These are phyloP conservation scores for Boletus pseudo-olivaceus DNA, from an alignment of 768 basidiomycete genomes.

Conservation along the genomic window DNA sequence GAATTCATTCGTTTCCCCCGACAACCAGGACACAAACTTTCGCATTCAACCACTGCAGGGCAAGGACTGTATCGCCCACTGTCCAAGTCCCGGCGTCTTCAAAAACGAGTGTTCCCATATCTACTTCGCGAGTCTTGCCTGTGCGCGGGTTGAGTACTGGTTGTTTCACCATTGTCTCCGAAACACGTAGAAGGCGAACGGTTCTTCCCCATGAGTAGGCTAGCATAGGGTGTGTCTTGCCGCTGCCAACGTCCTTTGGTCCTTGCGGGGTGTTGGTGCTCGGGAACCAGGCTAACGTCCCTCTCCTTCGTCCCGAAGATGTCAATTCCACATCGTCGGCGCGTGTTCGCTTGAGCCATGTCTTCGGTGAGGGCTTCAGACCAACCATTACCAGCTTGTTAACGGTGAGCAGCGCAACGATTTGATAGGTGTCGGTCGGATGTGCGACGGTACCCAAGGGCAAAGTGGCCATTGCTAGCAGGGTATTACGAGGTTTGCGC, in stretches of 20 bases:
- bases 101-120: constrained; percentile 63
- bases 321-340: constrained; percentile 42
- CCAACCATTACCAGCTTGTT: constrained; percentile 92
- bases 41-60: constrained; percentile 84
- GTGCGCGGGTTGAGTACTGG: constrained; percentile 49
- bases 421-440: constrained; percentile 71
- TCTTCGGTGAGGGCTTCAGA: constrained; percentile 85
- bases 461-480: constrained; percentile 77
- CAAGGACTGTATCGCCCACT: constrained; percentile 59
- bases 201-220: constrained; percentile 82
- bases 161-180: constrained; percentile 55
- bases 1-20: neutral
- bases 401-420: constrained; percentile 85
- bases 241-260: constrained; percentile 13
- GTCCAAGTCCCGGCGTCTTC: constrained; percentile 58
- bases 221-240: constrained; percentile 56
- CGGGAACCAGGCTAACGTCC: constrained; percentile 81
- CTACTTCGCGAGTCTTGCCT: constrained; percentile 56
- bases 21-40: constrained; percentile 61
- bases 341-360: constrained; percentile 80
- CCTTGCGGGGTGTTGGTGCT: constrained; percentile 40
- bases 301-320: constrained; percentile 50
- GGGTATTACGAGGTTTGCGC: constrained; percentile 55
- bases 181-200: constrained; percentile 63
- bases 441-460: constrained; percentile 75